These are phyloP conservation scores for Chernovozyma aurita DNA, from an alignment of 1,139 yeast genomes.

Conservation along the genomic window DNA sequence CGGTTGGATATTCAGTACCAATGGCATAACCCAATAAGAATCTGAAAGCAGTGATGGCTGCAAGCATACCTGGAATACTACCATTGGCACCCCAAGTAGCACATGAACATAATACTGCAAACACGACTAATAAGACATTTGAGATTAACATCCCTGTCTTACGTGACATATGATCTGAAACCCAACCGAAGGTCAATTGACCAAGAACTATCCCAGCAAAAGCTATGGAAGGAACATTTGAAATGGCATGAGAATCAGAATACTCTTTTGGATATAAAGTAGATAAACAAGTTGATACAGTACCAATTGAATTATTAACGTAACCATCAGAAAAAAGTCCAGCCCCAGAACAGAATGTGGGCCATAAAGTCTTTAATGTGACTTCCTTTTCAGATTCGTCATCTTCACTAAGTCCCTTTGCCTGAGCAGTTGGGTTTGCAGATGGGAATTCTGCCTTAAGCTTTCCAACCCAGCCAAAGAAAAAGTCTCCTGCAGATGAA, in stretches of 20 bases:
- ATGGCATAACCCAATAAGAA: constrained; percentile 82
- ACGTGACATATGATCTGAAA: constrained; percentile 75
- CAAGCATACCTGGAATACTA: constrained; percentile 62
- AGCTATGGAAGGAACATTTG: constrained; percentile 82
- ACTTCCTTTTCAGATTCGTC: constrained; percentile 18
- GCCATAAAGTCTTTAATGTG: constrained; percentile 44
- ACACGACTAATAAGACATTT: constrained; percentile 64
- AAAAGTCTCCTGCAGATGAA: constrained; percentile 29
- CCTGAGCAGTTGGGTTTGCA: constrained; percentile 11
- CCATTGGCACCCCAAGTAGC: constrained; percentile 76
- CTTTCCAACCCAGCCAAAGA: constrained; percentile 36
- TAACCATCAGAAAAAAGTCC: constrained; percentile 91
- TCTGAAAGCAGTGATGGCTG: constrained; percentile 79
- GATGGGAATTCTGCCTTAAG: constrained; percentile 19
- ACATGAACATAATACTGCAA: constrained; percentile 75
- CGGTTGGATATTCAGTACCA: constrained; percentile 91
- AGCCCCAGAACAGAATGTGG: constrained; percentile 84
- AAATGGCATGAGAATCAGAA: constrained; percentile 59
- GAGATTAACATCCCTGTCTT: constrained; percentile 78
- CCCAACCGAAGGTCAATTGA: constrained; percentile 70
- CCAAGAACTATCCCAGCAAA: constrained; percentile 93
- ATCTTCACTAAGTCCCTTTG: constrained; percentile 16
- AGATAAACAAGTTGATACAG: constrained; percentile 66
- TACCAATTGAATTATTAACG: constrained; percentile 75
- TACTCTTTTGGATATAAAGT: constrained; percentile 62